phyloP scores from a whole-genome alignment of 1,139 yeast species.

The Trichomonascaceae sp. region DNA sequence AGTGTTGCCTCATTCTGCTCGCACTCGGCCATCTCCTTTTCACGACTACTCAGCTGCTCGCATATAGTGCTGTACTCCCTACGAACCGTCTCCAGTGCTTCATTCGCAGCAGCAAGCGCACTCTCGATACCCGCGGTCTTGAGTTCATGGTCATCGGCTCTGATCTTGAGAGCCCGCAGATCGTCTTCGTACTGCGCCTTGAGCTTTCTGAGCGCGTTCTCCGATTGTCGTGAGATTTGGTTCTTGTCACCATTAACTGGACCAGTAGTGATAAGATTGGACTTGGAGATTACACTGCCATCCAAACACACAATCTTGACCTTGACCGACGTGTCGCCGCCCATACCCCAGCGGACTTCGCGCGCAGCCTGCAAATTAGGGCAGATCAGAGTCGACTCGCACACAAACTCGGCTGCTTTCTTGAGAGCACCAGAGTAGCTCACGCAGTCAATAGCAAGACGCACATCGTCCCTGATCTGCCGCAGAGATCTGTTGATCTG shows the following conservation, averaged over 20 bases:
- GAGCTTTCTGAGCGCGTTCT: slow-evolving; percentile 39
- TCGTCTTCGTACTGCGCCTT: slow-evolving; percentile 51
- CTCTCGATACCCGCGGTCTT: background rate
- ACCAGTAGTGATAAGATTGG: slow-evolving; percentile 94
- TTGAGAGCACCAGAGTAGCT: slow-evolving; percentile 58
- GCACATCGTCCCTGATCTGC: slow-evolving; percentile 40
- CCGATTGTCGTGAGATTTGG: slow-evolving; percentile 56
- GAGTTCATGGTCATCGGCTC: slow-evolving; percentile 30
- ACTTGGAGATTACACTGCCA: slow-evolving; percentile 73
- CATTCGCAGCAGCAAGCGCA: background rate
- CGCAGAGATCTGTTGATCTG: slow-evolving; percentile 46
- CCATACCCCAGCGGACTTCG: slow-evolving; percentile 62
- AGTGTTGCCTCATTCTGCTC: background rate
- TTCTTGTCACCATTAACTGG: slow-evolving; percentile 24
- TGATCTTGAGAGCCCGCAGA: slow-evolving; percentile 36
- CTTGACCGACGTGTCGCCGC: background rate
- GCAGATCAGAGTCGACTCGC: slow-evolving; percentile 74
- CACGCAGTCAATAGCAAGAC: slow-evolving; percentile 55
- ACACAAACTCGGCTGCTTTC: slow-evolving; percentile 67
- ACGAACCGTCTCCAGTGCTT: background rate
- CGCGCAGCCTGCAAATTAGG: slow-evolving; percentile 59
- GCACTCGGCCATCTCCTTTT: background rate
- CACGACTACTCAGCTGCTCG: background rate
- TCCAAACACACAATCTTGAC: slow-evolving; percentile 60
- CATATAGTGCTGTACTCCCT: background rate